Percentiles rank a stretch among this genome's conserved stretches.
phyloP scores from a whole-genome alignment of 164 flowering plant species.

The Litsea cubeba region DNA sequence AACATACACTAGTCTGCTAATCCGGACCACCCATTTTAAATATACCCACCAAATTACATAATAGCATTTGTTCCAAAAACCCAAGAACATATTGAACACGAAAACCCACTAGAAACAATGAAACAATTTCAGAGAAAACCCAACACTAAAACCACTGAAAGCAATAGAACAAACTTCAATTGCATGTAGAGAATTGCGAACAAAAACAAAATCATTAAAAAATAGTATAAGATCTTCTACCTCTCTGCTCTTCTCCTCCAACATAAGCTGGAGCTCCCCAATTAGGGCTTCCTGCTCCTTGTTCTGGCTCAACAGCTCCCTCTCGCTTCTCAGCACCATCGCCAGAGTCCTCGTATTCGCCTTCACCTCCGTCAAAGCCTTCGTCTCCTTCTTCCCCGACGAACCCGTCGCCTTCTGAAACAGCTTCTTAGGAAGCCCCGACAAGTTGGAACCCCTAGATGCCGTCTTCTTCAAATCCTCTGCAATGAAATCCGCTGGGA shows the following conservation, averaged over 20 bases:
- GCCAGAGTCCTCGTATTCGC: constrained; percentile 82
- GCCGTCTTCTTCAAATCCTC: constrained; percentile 72
- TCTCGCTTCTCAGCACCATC: constrained; percentile 91
- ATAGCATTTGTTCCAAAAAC: too few species aligned
- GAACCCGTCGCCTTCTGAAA: constrained; percentile 41
- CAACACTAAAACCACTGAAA: too few species aligned
- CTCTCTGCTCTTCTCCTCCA: constrained; percentile 59
- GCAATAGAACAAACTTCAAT: too few species aligned
- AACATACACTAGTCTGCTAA: too few species aligned
- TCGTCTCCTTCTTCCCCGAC: constrained; percentile 19
- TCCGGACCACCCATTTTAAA: too few species aligned
- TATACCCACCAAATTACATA: too few species aligned
- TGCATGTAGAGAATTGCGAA: too few species aligned
- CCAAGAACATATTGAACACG: too few species aligned
- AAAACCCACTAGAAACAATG: too few species aligned
- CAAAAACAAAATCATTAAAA: too few species aligned
- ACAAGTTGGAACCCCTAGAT: constrained; percentile 39
- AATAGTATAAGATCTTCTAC: constrained; percentile 20
- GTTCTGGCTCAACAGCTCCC: constrained; percentile 73
- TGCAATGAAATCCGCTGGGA: constrained; percentile 57
- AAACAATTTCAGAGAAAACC: too few species aligned
- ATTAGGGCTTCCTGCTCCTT: constrained; percentile 69
- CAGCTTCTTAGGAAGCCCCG: constrained; percentile 55
- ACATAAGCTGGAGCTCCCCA: constrained; percentile 41
- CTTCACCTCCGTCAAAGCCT: constrained; percentile 77